These are phyloP conservation scores for Microdochium paspali DNA, from an alignment of 2,329 filamentous ascomycete genomes.

Conservation along the genomic window DNA sequence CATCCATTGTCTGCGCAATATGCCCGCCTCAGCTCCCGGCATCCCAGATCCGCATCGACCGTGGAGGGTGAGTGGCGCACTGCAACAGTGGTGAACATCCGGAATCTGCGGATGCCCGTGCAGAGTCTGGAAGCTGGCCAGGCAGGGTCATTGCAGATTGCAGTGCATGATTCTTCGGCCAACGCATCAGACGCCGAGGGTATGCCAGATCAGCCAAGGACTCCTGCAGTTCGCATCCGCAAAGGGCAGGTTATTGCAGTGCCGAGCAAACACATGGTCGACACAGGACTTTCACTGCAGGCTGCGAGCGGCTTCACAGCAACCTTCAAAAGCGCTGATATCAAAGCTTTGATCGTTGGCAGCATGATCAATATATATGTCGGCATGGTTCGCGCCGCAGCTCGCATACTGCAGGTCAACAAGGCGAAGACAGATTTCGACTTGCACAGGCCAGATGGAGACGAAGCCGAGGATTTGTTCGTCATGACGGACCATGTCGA, in stretches of 20 bases:
- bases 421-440: conserved; percentile 15
- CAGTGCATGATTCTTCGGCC: conserved; percentile 37
- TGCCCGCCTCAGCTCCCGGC: conserved; percentile 40
- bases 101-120: conserved; percentile 80
- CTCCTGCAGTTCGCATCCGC: conserved; percentile 36
- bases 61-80: conserved; percentile 66
- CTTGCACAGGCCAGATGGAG: conserved; percentile 16
- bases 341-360: conserved; percentile 54
- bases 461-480: conserved; percentile 47
- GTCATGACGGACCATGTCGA: conserved; percentile 39
- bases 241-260: conserved; percentile 80
- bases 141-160: conserved; percentile 79
- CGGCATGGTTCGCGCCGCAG: conserved; percentile 75
- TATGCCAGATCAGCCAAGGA: conserved; percentile 15
- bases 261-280: conserved; percentile 46
- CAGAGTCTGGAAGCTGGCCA: conserved; percentile 68
- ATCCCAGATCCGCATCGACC: conserved; percentile 38
- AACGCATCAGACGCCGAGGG: conserved; percentile 16
- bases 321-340: conserved; percentile 55
- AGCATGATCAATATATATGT: conserved; percentile 75
- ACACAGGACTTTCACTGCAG: conserved; percentile 48
- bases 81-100: conserved; percentile 75
- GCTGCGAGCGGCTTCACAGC: conserved; percentile 63
- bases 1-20: conserved; percentile 45
- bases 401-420: conserved; percentile 56